Evolutionary conservation across 768 basidiomycete species (phyloP), one percentile per base, ranked within the genome.

Genomic region (Ephemerocybe angulata): DNA sequence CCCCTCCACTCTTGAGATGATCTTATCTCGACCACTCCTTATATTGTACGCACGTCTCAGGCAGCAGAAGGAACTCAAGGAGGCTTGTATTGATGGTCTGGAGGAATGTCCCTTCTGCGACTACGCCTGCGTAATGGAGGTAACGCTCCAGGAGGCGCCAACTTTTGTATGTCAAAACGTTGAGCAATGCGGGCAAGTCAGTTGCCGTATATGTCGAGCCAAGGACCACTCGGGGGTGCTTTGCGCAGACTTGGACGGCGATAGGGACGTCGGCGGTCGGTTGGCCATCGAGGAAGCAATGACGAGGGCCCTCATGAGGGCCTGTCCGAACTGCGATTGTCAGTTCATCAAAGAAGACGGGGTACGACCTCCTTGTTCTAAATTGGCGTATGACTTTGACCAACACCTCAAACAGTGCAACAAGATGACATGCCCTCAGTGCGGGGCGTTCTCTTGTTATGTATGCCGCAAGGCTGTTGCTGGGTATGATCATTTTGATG

Each of bases 31-130:
- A n/a, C n/a, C n/a, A n/a, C 76, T 90, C 4, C 73, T 81, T 93
- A 27, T 82, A 82, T 58, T 43, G 27, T 41, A 42, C 46, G 25
- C 28, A 5, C 17, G 47, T n/a, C 47, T 40, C n/a, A 13, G 42
- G 33, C 88, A 90, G 64, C 81, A 80, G 33, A 87, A 89, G 65
- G 90, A 93, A 59, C 82, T 96, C 28, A 84, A 87, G 55, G 82
- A 79, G 0, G 93, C 93, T 17, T 83, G 78, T 1, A 64, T 97
- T 30, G 90, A 90, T 43, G 84, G 83, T 3, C 74, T 96, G 15
- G 93, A 94, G 67, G 88, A 88, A 60, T 97, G 94, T 66, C 94
- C 94, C 3, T 90, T 87, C 60, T 97, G 94, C 70, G 90, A 93
- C 40, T 97, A 82, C 72, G 88, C 84, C 54, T 85, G 84, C 60